These are phyloP conservation scores for Microstroma glucosiphilum DNA, from an alignment of 1,284 basidiomycete genomes.

Conservation along the genomic window DNA sequence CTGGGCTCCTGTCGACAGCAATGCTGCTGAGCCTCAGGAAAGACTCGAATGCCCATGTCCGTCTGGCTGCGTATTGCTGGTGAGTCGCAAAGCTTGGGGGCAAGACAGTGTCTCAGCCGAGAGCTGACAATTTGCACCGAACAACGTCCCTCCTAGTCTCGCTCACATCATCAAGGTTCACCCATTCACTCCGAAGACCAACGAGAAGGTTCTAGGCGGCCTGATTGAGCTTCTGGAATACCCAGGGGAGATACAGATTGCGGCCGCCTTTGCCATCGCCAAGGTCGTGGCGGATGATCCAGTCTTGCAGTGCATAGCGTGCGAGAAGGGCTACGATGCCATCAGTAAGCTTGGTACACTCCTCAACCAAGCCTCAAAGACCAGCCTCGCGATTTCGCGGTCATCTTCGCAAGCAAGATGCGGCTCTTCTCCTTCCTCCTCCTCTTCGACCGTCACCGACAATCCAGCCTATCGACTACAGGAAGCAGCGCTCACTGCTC, in stretches of 20 bases:
- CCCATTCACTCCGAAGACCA: conserved; percentile 31
- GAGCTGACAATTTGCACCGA: conserved; percentile 3
- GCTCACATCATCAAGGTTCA: conserved; percentile 41
- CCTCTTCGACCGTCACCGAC: conserved; percentile 20
- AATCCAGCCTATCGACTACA: conserved; percentile 32
- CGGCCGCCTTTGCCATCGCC: conserved; percentile 38
- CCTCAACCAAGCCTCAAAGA: conserved; percentile 21
- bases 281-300: conserved; percentile 32
- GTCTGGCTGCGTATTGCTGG: conserved; percentile 39
- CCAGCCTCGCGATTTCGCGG: background rate
- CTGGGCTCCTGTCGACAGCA: conserved; percentile 32
- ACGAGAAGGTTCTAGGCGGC: conserved; percentile 35
- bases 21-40: conserved; percentile 31
- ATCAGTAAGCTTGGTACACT: conserved; percentile 24
- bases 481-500: conserved; percentile 33
- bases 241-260: conserved; percentile 28
- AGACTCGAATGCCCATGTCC: conserved; percentile 24
- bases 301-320: conserved; percentile 29
- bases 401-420: background rate
- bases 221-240: conserved; percentile 32
- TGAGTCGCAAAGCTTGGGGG: background rate
- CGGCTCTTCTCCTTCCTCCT: background rate
- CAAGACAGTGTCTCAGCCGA: background rate
- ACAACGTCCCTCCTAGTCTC: conserved; percentile 7
- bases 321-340: conserved; percentile 24